Conservation (phyloP, 148 eudicot genomes). For the Euryodendron excelsum region DNA sequence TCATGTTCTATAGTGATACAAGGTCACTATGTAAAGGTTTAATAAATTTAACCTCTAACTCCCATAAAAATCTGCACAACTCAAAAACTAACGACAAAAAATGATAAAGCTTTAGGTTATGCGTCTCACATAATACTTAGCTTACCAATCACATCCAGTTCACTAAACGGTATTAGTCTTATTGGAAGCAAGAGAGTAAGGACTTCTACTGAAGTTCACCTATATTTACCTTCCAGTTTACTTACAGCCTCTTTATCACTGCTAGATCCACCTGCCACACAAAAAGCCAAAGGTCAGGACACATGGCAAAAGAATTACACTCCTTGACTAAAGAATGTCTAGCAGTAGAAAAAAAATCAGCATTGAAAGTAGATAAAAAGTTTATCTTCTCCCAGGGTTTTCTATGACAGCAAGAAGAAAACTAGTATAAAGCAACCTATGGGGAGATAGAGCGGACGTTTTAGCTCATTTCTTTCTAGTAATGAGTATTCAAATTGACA, state of each 20-base stretch:
- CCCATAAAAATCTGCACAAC: background rate
- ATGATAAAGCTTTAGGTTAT: background rate
- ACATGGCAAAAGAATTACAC: slow-evolving; percentile 11
- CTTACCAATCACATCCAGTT: background rate
- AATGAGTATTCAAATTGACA: background rate
- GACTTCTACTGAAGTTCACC: background rate
- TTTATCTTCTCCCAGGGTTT: slow-evolving; percentile 3
- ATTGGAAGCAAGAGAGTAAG: background rate
- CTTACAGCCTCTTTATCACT: slow-evolving; percentile 41
- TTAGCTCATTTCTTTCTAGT: background rate
- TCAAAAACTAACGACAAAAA: background rate
- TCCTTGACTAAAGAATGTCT: background rate
- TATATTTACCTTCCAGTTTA: slow-evolving; percentile 66
- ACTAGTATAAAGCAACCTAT: background rate
- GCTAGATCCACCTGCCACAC: slow-evolving; percentile 46
- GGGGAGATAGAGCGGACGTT: background rate
- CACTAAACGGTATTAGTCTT: background rate
- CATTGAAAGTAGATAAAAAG: background rate
- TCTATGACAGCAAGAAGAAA: slow-evolving; percentile 9
- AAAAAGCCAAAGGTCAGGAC: background rate
- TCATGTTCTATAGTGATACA: background rate
- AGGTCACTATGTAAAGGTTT: background rate
- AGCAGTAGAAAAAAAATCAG: too few species aligned
- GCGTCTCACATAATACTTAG: background rate
- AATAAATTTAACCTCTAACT: too few species aligned